Evolutionary conservation across 177 flowering plant species (phyloP), one percentile per base, ranked within the genome.

Genomic region (Vitis hybrid): DNA sequence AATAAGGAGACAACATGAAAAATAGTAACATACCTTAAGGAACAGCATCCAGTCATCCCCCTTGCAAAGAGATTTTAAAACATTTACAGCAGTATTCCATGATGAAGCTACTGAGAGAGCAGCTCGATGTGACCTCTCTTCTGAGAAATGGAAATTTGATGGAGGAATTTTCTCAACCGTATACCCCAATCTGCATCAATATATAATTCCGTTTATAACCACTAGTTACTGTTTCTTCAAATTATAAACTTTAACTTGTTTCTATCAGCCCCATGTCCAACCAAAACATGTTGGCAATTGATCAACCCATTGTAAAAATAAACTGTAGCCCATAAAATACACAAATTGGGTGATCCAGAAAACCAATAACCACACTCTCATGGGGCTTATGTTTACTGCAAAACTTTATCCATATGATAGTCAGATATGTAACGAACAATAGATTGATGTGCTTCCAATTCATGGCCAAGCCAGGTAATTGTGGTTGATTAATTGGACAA

Each of bases 31-130:
- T 71, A 90, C 97, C 96, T 90, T 89, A 33, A 86, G 64, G 66
- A 91, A 95, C 2, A 95, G 78, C 48, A 45, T 63, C 87, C 89
- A 85, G 62, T 93, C 92, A 75, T 83, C 80, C 55, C 98, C 99
- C 66, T 65, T 84, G 86, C 87, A 90, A 77, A 95, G 82, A 67
- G 86, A 83, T 72, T 79, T 85, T 64, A 91, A 74, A 73, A 68
- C 69, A 55, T 69, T 64, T 51, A 86, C 83, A 53, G 84, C 72
- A 50, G 77, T 55, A 68, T 93, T 95, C 98, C 96, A 95, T 59
- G 76, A 67, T 26, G 91, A 88, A 51, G 79, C 86, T 20, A 80
- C 76, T 33, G 84, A 75, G 5, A 67, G 49, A 79, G 97, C 89
- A 74, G 81, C 64, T 22, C 20, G 70, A 5, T 59, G 85, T n/a